Evolutionary conservation across 1,284 basidiomycete genomes (phyloP).

Genomic region (Moniliophthora roreri): DNA sequence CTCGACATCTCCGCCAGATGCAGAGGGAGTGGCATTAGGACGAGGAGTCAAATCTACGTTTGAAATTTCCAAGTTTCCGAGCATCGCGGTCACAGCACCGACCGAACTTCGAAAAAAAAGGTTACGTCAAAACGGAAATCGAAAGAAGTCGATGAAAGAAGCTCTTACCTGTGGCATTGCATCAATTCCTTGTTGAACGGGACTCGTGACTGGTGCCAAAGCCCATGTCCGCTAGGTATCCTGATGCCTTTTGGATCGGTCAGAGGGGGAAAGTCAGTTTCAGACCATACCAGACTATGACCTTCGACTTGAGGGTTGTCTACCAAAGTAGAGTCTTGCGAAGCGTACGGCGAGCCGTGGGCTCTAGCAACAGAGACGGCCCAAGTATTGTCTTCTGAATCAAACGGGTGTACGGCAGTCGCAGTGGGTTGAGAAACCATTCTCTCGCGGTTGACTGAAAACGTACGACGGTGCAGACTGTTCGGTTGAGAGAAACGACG

Average conservation of each 20-base stretch:
- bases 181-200: background rate
- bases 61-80: background rate
- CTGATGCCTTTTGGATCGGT: slow-evolving; percentile 23
- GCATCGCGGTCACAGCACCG: background rate
- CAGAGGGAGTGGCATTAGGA: background rate
- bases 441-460: too few species aligned
- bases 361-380: too few species aligned
- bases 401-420: too few species aligned
- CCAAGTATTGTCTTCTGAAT: too few species aligned
- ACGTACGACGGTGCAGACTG: background rate
- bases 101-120: background rate
- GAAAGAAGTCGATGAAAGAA: slow-evolving; percentile 1
- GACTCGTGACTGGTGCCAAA: slow-evolving; percentile 19
- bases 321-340: slow-evolving; percentile 5
- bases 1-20: slow-evolving; percentile 21
- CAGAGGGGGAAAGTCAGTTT: slow-evolving; percentile 43
- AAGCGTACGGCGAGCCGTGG: too few species aligned
- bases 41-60: slow-evolving; percentile 5
- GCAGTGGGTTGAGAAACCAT: too few species aligned
- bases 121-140: background rate
- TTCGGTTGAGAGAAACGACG: slow-evolving; percentile 11
- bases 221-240: slow-evolving; percentile 22
- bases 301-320: background rate
- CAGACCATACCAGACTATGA: slow-evolving; percentile 24
- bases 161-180: background rate